These are phyloP conservation scores for Dryas integrifolia DNA, from an alignment of 331 rosid species.

Conservation along the genomic window DNA sequence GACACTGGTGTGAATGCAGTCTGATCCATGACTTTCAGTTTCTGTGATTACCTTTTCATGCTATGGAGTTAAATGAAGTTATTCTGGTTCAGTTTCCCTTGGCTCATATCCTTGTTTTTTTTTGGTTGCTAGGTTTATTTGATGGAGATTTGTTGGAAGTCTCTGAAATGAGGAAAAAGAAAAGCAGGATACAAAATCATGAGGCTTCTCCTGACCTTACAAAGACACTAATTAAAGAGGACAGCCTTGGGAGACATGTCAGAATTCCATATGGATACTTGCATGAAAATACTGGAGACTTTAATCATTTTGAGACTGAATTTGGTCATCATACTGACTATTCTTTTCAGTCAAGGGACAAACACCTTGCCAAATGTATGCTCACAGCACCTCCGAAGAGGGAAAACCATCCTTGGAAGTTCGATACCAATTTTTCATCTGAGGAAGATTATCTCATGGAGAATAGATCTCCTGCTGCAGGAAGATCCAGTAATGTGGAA, in stretches of 20 bases:
- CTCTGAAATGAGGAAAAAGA: slow-evolving; percentile 19
- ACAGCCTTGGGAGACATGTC: slow-evolving; percentile 31
- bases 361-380: slow-evolving; percentile 38
- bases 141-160: slow-evolving; percentile 43
- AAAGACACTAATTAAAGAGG: slow-evolving; percentile 46
- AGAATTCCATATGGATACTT: slow-evolving; percentile 32
- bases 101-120: slow-evolving; percentile 8
- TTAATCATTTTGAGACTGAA: slow-evolving; percentile 29
- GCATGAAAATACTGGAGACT: slow-evolving; percentile 27
- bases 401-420: slow-evolving; percentile 25
- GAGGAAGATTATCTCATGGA: slow-evolving; percentile 39
- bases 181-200: slow-evolving; percentile 28
- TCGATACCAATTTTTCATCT: slow-evolving; percentile 27
- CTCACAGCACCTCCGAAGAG: slow-evolving; percentile 30
- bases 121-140: slow-evolving; percentile 35
- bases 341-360: slow-evolving; percentile 44
- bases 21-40: slow-evolving; percentile 28
- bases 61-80: slow-evolving; percentile 10
- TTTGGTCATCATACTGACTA: slow-evolving; percentile 32
- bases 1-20: slow-evolving; percentile 8
- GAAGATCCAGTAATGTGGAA: slow-evolving; percentile 37
- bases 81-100: slow-evolving; percentile 33
- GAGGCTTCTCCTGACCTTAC: slow-evolving; percentile 44
- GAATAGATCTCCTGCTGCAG: slow-evolving; percentile 30
- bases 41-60: slow-evolving; percentile 7